A percentile compares a stretch with the other conserved stretches of the same genome.
Conservation (phyloP, 208 protist species). For the Crithidia expoeki region DNA sequence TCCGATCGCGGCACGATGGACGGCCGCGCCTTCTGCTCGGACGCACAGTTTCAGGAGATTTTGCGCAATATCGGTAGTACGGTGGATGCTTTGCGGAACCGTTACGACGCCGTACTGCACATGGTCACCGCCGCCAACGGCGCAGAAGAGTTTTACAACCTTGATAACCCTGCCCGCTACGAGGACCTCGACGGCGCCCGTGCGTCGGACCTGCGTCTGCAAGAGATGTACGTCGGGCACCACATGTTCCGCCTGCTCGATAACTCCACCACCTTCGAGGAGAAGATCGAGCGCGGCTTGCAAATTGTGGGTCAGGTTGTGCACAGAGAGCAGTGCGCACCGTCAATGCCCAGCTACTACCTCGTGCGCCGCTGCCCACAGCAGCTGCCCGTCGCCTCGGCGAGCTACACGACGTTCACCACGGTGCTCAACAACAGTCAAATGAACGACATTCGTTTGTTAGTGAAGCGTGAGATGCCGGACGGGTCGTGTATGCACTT, state of each 20-base stretch:
- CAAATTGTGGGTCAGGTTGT: conserved; percentile 68
- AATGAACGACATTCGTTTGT: conserved; percentile 65
- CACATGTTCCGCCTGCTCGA: conserved; percentile 74
- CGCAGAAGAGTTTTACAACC: conserved; percentile 78
- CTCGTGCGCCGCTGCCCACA: conserved; percentile 46
- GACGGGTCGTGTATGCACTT: conserved; percentile 70
- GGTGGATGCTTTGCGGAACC: conserved; percentile 68
- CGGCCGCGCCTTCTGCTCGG: conserved; percentile 75
- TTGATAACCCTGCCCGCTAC: conserved; percentile 82
- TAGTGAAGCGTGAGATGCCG: conserved; percentile 52
- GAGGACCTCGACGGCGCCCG: conserved; percentile 77
- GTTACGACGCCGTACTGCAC: conserved; percentile 87
- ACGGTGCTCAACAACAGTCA: conserved; percentile 64
- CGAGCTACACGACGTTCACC: conserved; percentile 44
- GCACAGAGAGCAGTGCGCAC: conserved; percentile 34
- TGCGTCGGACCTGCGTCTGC: conserved; percentile 79
- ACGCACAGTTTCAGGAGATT: conserved; percentile 64
- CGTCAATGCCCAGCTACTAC: conserved; percentile 39
- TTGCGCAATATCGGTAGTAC: conserved; percentile 44
- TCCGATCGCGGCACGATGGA: conserved; percentile 89
- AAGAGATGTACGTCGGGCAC: conserved; percentile 79
- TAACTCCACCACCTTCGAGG: conserved; percentile 75
- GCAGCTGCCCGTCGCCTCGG: conserved; percentile 42
- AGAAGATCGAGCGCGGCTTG: conserved; percentile 75
- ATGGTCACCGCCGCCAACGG: conserved; percentile 80